A percentile compares a stretch with the other conserved stretches of the same genome.
Evolutionary conservation across 2,329 filamentous ascomycete genomes (phyloP).

Genomic region (Ophiostoma triangulosporum): DNA sequence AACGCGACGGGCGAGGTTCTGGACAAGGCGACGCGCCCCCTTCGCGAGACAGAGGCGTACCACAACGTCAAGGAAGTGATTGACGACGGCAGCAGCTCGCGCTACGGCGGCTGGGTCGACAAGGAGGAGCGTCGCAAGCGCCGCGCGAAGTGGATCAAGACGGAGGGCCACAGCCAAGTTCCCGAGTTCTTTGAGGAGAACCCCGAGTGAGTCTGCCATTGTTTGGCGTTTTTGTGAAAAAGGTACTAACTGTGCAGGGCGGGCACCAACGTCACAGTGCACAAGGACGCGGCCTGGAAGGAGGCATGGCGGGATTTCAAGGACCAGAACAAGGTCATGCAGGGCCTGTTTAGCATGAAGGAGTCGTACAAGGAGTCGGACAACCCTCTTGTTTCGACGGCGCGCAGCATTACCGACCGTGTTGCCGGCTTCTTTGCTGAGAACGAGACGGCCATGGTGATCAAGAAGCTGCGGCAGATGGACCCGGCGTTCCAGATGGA

Average conservation of each 20-base stretch:
- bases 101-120: conserved; percentile 93
- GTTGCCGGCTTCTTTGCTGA: conserved; percentile 95
- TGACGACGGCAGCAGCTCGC: conserved; percentile 88
- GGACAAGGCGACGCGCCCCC: conserved; percentile 88
- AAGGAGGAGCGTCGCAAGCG: conserved; percentile 82
- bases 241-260: conserved; percentile 41
- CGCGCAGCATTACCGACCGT: conserved; percentile 83
- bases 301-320: conserved; percentile 96
- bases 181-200: conserved; percentile 62
- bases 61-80: conserved; percentile 93
- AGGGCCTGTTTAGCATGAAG: conserved; percentile 76
- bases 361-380: conserved; percentile 89
- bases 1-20: conserved; percentile 74
- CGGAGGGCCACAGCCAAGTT: conserved; percentile 36
- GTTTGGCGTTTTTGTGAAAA: conserved; percentile 14
- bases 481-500: conserved; percentile 91
- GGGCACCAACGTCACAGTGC: conserved; percentile 83
- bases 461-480: conserved; percentile 95
- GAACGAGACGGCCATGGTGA: conserved; percentile 93
- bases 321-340: conserved; percentile 77
- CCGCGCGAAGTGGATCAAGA: conserved; percentile 59
- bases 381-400: conserved; percentile 86
- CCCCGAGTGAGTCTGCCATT: conserved; percentile 57
- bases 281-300: conserved; percentile 96
- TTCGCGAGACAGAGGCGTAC: conserved; percentile 87